Evolutionary conservation across 768 basidiomycete genomes (phyloP).

Genomic region (Chiua virens): DNA sequence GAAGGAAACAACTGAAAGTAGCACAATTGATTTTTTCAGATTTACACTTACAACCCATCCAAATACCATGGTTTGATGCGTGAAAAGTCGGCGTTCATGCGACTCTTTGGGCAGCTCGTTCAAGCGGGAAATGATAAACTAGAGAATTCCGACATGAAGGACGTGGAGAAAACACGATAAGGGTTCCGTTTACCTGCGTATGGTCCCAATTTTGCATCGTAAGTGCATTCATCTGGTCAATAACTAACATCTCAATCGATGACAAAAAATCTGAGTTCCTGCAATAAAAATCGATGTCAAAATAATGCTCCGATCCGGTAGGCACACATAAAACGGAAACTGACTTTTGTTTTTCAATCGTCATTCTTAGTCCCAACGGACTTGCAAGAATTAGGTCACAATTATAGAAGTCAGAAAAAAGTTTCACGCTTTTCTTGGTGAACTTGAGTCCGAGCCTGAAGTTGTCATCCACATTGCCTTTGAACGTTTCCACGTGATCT

Average conservation of each 20-base stretch:
- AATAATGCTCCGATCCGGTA: background rate
- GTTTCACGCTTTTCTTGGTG: slow-evolving; percentile 87
- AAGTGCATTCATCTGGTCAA: slow-evolving; percentile 91
- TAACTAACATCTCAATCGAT: slow-evolving; percentile 87
- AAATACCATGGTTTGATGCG: slow-evolving; percentile 98
- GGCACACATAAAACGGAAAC: slow-evolving; percentile 24
- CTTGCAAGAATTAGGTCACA: slow-evolving; percentile 93
- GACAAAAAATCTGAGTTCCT: slow-evolving; percentile 90
- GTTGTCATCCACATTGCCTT: slow-evolving; percentile 95
- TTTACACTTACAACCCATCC: slow-evolving; percentile 78
- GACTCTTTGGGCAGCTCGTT: slow-evolving; percentile 93
- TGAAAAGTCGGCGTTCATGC: slow-evolving; percentile 92
- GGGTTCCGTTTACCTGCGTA: slow-evolving; percentile 62
- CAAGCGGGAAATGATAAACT: slow-evolving; percentile 85
- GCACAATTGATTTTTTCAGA: slow-evolving; percentile 52
- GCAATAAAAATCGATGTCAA: background rate
- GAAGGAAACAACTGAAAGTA: slow-evolving; percentile 78
- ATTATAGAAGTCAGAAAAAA: slow-evolving; percentile 88
- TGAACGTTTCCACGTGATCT: slow-evolving; percentile 93
- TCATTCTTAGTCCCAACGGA: slow-evolving; percentile 86
- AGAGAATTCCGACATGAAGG: slow-evolving; percentile 1
- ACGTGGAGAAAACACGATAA: background rate
- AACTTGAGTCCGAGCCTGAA: slow-evolving; percentile 92
- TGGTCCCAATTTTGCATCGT: slow-evolving; percentile 99
- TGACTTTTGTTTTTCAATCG: slow-evolving; percentile 92